These are phyloP conservation scores for Colletotrichum cordylinicola DNA, from an alignment of 2,329 filamentous ascomycete genomes.

Conservation along the genomic window DNA sequence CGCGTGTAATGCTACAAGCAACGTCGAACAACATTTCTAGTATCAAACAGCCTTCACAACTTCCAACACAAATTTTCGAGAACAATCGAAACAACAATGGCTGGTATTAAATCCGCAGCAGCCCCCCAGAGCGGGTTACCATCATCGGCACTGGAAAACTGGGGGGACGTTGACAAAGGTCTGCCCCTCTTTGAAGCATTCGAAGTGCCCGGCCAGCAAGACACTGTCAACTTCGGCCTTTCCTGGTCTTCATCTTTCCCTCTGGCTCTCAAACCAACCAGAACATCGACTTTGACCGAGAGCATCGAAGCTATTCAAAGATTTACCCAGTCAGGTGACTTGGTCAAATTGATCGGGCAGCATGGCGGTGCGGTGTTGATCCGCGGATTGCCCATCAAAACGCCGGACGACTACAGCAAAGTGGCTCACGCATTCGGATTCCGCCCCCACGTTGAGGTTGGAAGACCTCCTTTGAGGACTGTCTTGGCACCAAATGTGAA, in stretches of 20 bases:
- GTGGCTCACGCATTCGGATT: constrained; percentile 41
- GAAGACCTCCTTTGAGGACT: constrained; percentile 35
- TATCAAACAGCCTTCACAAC: neutral
- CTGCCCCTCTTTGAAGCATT: constrained; percentile 16
- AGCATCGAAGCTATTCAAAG: constrained; percentile 22
- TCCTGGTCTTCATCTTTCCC: constrained; percentile 28
- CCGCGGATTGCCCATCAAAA: constrained; percentile 35
- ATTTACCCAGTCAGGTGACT: constrained; percentile 28
- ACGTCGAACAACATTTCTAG: neutral
- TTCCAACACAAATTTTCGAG: neutral
- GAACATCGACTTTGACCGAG: neutral
- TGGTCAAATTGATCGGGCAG: constrained; percentile 27
- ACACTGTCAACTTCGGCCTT: constrained; percentile 25
- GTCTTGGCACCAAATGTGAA: constrained; percentile 39
- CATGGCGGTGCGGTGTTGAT: constrained; percentile 40
- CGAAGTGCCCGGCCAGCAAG: constrained; percentile 27
- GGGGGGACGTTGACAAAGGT: no score
- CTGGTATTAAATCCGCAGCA: neutral
- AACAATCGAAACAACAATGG: neutral
- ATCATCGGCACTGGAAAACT: neutral
- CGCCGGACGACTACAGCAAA: constrained; percentile 36
- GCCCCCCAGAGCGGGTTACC: neutral
- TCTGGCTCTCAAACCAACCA: constrained; percentile 23
- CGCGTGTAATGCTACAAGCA: neutral
- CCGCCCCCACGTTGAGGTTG: constrained; percentile 37